These are phyloP conservation scores for Cucumis melo DNA, from an alignment of 306 rosid genomes.

Conservation along the genomic window DNA sequence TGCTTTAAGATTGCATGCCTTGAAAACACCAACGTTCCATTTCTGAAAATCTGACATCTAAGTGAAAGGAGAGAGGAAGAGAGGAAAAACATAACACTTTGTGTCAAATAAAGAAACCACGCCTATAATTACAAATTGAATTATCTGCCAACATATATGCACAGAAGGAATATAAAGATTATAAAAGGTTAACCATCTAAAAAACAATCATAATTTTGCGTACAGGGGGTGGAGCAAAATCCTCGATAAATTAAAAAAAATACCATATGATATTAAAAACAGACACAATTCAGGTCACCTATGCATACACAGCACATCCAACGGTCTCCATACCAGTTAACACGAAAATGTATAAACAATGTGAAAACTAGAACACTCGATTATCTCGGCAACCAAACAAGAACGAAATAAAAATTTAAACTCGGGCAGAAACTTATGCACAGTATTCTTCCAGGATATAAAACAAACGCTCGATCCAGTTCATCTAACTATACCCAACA, in stretches of 20 bases:
- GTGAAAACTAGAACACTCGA: neutral
- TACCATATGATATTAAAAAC: neutral
- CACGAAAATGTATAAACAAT: neutral
- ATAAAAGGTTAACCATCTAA: neutral
- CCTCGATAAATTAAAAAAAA: too few species aligned
- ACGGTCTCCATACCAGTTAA: neutral
- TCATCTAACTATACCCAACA: neutral
- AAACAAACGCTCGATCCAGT: neutral
- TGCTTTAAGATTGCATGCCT: slow-evolving; percentile 12
- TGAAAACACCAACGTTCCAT: slow-evolving; percentile 18
- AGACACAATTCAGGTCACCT: neutral
- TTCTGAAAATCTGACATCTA: slow-evolving; percentile 5
- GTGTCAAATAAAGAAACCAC: neutral
- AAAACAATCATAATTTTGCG: neutral
- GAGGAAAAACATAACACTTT: neutral
- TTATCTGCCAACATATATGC: neutral
- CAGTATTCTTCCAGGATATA: neutral
- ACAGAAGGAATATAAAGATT: neutral
- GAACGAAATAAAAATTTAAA: neutral
- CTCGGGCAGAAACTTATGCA: neutral
- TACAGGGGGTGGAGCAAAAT: too few species aligned
- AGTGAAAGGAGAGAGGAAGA: slow-evolving; percentile 7
- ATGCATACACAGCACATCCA: neutral
- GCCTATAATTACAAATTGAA: neutral
- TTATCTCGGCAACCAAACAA: neutral